A percentile compares a stretch with the other conserved stretches of the same genome.
Evolutionary conservation across 208 protist species (phyloP).

Genomic region (Trypanosoma avium): DNA sequence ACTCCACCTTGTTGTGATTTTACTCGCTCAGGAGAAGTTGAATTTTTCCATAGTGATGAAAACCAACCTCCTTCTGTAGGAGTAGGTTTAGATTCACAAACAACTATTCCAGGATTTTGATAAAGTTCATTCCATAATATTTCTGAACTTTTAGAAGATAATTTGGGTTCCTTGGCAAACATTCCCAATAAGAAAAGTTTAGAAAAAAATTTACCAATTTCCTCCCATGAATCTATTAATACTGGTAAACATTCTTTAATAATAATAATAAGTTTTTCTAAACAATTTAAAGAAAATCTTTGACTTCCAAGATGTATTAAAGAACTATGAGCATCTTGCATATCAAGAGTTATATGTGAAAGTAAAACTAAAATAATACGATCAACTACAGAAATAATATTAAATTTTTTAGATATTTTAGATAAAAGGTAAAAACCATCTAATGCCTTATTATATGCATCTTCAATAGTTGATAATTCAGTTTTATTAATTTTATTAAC

Average conservation of each 20-base stretch:
- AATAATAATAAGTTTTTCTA: conserved; percentile 17
- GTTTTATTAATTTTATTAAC: not conserved
- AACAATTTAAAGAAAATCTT: not conserved
- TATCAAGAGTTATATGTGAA: conserved; percentile 18
- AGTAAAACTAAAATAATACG: conserved; percentile 23
- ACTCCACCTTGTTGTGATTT: conserved; percentile 25
- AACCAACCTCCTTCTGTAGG: conserved; percentile 44
- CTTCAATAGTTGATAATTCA: conserved; percentile 1
- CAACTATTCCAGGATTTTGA: conserved; percentile 35
- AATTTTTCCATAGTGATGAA: conserved; percentile 42
- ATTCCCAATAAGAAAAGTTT: conserved; percentile 27
- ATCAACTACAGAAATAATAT: conserved; percentile 21
- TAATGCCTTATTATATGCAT: conserved; percentile 17
- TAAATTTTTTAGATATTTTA: conserved; percentile 7
- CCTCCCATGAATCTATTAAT: conserved; percentile 23
- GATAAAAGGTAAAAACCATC: conserved; percentile 21
- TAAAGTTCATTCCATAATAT: conserved; percentile 30
- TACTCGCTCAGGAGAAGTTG: conserved; percentile 8
- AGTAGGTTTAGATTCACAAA: conserved; percentile 1
- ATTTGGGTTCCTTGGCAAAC: conserved; percentile 4
- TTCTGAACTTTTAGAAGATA: not conserved
- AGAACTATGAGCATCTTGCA: conserved; percentile 6
- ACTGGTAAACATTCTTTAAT: conserved; percentile 15
- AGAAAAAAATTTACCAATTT: conserved; percentile 21
- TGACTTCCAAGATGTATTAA: conserved; percentile 15